Percentiles rank a stretch among this genome's conserved stretches.
Evolutionary conservation across 108 stramenopile genomes (phyloP).

Genomic region (Pseudonitzschia pungens): DNA sequence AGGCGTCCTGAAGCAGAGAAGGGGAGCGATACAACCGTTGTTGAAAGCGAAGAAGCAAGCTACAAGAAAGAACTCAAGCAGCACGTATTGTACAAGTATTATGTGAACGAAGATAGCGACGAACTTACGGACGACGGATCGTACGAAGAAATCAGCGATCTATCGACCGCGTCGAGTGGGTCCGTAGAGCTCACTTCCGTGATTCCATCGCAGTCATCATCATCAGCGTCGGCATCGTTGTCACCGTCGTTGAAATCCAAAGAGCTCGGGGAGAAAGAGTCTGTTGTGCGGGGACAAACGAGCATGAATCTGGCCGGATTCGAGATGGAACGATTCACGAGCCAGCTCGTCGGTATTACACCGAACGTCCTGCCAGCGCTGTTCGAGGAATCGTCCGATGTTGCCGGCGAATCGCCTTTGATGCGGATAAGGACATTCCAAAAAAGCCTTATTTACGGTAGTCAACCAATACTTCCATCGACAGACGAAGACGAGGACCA

Average conservation of each 20-base stretch:
- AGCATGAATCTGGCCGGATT: neutral
- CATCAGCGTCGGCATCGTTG: no score
- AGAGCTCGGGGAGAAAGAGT: neutral
- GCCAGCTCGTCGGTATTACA: neutral
- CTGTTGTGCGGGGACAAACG: neutral
- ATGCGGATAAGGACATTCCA: neutral
- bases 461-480: no score
- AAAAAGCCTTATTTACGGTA: neutral
- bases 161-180: no score
- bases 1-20: neutral
- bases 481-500: no score
- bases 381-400: neutral
- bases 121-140: no score
- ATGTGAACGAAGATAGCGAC: no score
- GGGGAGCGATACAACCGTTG: neutral
- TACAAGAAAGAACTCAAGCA: neutral
- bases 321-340: neutral
- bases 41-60: neutral
- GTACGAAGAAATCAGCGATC: no score
- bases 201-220: no score
- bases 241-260: neutral
- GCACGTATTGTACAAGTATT: no score
- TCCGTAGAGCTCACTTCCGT: no score
- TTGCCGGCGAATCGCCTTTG: neutral
- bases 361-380: neutral